Base-by-base conservation (phyloP, 2,329 filamentous ascomycete species). In the Colletotrichum salicis region DNA sequence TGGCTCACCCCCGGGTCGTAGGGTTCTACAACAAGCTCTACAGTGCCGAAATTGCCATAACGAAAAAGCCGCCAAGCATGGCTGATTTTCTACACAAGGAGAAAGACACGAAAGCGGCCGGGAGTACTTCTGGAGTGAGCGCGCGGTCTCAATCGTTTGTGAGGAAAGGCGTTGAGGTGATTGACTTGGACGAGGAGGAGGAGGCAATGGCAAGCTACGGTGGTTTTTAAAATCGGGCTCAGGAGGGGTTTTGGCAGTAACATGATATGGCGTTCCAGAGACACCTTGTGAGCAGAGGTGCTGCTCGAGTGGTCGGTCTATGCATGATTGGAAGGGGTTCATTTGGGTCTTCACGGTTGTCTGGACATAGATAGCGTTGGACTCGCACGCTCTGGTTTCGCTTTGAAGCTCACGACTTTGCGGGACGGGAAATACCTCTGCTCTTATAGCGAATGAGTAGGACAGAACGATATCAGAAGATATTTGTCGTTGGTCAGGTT, bases 1-100 rank as follows among this genome's bases (percentile, higher is more conserved):
- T 97, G 91, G 96, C 97, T 3, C 96, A 99, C 79, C 92, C 94
- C 1, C 91, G 91, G 76, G 96, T 99, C 22, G 87, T 94, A 6
- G 87, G 87, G 2, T 99, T 99, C 79, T 99, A 99, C 80, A 88
- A 90, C 73, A 93, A 94, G 77, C 84, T 99, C 45, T 93, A 93
- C 76, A 92, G 90, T 72, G 94, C 92, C 4, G 93, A 94, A 63
- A 84, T 90, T 51, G 84, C 83, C 7, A 64, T 78, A 61, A 77
- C 78, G 65, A 78, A 79, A 69, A 82, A 79, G 67, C 73, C 78
- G 4, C 67, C 59, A 11, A 76, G 76, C 2, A 82, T 88, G 57
- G 73, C 82, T 15, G 83, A 84, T 33, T 86, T 86, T 64, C 78
- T 84, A 22, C 68, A 76, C 2, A 81, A 77, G 31, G 59, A 60